phyloP scores from a whole-genome alignment of 2,329 filamentous ascomycete genomes.

The Fusarium veterinarium region DNA sequence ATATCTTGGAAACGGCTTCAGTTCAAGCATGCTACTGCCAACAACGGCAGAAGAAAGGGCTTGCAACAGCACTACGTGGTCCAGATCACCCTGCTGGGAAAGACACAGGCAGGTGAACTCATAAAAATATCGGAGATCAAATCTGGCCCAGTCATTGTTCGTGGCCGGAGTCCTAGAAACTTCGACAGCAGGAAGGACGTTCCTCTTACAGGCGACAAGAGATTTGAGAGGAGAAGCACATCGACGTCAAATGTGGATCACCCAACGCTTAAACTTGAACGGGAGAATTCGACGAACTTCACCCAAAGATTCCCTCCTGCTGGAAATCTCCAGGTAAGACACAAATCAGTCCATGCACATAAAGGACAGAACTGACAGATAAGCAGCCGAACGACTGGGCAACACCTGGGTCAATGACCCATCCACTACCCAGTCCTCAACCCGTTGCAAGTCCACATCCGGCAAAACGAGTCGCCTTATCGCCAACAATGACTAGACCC shows the following conservation, averaged over 20 bases:
- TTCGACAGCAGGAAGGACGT: constrained; percentile 93
- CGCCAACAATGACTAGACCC: constrained; percentile 62
- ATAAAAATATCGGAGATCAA: constrained; percentile 84
- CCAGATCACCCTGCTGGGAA: constrained; percentile 84
- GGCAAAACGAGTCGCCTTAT: constrained; percentile 64
- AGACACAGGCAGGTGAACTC: constrained; percentile 73
- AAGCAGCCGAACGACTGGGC: constrained; percentile 60
- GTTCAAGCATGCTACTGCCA: constrained; percentile 95
- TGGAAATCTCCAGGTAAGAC: constrained; percentile 51
- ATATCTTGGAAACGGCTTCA: constrained; percentile 95
- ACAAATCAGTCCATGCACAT: not conserved
- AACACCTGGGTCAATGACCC: constrained; percentile 51
- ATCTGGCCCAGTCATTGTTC: constrained; percentile 94
- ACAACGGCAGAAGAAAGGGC: constrained; percentile 93
- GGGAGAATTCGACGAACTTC: constrained; percentile 46
- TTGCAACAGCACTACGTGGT: constrained; percentile 96
- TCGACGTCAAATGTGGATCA: constrained; percentile 48
- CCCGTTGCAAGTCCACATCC: constrained; percentile 57
- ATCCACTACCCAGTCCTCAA: constrained; percentile 47
- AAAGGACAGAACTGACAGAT: constrained; percentile 24
- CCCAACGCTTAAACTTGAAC: constrained; percentile 49
- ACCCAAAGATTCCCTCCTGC: constrained; percentile 49
- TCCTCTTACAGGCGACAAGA: constrained; percentile 71
- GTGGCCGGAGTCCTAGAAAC: constrained; percentile 90
- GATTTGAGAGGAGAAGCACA: constrained; percentile 59